Evolutionary conservation across 1,139 yeast genomes (phyloP).

Genomic region (Protomyces lactucae-debilis): DNA sequence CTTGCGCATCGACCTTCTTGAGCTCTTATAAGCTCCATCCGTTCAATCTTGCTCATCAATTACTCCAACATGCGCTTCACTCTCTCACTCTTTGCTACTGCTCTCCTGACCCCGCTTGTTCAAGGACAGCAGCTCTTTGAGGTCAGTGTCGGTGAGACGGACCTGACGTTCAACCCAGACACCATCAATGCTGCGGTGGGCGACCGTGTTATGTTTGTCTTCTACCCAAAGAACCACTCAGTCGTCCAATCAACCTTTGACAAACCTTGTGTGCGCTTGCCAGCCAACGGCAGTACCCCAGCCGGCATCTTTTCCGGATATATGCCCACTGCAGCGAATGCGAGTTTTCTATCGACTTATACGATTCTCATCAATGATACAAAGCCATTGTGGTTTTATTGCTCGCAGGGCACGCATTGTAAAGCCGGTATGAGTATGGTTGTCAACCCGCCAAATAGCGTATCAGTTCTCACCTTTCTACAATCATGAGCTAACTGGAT

Average conservation of each 20-base stretch:
- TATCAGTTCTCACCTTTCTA: neutral
- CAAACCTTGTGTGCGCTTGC: slow-evolving; percentile 31
- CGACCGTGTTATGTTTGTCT: slow-evolving; percentile 31
- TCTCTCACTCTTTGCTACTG: neutral
- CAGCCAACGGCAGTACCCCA: slow-evolving; percentile 1
- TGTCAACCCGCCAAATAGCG: slow-evolving; percentile 30
- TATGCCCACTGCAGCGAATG: slow-evolving; percentile 17
- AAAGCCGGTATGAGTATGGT: slow-evolving; percentile 34
- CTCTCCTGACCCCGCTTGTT: neutral
- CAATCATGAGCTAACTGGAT: neutral
- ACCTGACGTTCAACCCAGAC: slow-evolving; percentile 29
- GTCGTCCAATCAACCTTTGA: slow-evolving; percentile 32
- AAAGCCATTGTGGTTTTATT: slow-evolving; percentile 34
- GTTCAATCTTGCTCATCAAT: neutral
- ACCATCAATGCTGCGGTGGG: slow-evolving; percentile 31
- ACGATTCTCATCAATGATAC: slow-evolving; percentile 30
- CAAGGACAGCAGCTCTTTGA: neutral
- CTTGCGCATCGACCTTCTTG: neutral
- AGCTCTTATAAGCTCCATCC: neutral
- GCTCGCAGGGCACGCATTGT: slow-evolving; percentile 33
- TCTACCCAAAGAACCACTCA: slow-evolving; percentile 31
- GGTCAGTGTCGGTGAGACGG: slow-evolving; percentile 27
- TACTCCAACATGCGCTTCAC: neutral
- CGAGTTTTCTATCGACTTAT: slow-evolving; percentile 26
- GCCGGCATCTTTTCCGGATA: slow-evolving; percentile 31